phyloP scores from a whole-genome alignment of 2,329 filamentous ascomycete genomes.

The Aspergillus fijiensis region DNA sequence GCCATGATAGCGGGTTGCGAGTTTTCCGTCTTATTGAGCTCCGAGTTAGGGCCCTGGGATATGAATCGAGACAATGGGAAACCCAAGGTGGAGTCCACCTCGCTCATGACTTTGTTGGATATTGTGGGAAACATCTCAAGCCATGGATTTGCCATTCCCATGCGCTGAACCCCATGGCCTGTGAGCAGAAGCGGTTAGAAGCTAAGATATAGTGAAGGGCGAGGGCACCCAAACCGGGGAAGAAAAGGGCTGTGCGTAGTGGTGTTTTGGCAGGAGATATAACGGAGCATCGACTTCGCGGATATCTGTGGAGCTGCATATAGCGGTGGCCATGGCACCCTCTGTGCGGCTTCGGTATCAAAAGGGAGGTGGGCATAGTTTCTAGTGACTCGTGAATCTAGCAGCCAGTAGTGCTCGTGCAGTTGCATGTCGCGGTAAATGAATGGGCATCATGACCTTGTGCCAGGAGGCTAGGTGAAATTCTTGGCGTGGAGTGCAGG shows the following conservation, averaged over 20 bases:
- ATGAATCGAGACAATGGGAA: slow-evolving; percentile 76
- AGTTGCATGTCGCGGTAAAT: not conserved
- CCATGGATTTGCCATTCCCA: slow-evolving; percentile 86
- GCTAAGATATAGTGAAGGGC: not conserved
- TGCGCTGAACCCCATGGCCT: slow-evolving; percentile 87
- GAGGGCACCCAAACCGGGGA: slow-evolving; percentile 39
- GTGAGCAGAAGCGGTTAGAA: slow-evolving; percentile 18
- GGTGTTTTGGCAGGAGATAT: slow-evolving; percentile 9
- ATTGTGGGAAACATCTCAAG: slow-evolving; percentile 80
- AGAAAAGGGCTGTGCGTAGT: slow-evolving; percentile 49
- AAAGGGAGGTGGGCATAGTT: slow-evolving; percentile 23
- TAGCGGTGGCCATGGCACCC: slow-evolving; percentile 2
- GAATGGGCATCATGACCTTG: not conserved
- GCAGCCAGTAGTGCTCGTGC: not conserved
- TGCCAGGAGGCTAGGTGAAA: not conserved
- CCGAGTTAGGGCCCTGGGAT: slow-evolving; percentile 71
- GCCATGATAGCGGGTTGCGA: slow-evolving; percentile 97
- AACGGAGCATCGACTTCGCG: slow-evolving; percentile 7
- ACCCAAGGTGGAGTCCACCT: slow-evolving; percentile 77
- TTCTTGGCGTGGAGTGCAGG: not conserved
- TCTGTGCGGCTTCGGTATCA: not conserved
- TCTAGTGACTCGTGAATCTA: not conserved
- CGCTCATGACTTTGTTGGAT: slow-evolving; percentile 72
- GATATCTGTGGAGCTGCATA: not conserved
- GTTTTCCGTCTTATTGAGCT: slow-evolving; percentile 78